A percentile compares a stretch with the other conserved stretches of the same genome.
phyloP scores from a whole-genome alignment of 2,329 filamentous ascomycete genomes.

The Alternaria panax region DNA sequence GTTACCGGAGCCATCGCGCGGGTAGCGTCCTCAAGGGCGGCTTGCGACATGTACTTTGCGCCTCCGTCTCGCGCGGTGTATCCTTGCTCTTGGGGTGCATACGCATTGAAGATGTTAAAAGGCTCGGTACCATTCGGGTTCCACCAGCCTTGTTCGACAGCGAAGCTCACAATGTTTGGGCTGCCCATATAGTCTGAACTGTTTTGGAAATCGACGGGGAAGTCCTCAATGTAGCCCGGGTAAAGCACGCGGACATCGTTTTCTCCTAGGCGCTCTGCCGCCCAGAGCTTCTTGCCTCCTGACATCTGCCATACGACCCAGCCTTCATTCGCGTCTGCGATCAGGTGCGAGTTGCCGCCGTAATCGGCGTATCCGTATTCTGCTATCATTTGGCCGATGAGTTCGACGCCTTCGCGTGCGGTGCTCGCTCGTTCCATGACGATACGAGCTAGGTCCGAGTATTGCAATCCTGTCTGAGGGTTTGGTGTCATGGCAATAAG shows the following conservation, averaged over 20 bases:
- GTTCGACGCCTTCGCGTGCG: constrained; percentile 53
- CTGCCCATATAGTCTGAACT: constrained; percentile 44
- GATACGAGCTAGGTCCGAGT: constrained; percentile 52
- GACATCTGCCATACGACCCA: constrained; percentile 49
- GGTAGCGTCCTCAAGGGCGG: constrained; percentile 46
- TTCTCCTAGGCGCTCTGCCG: constrained; percentile 43
- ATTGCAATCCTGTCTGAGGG: constrained; percentile 53
- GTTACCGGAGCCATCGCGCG: constrained; percentile 57
- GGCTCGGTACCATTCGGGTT: constrained; percentile 39
- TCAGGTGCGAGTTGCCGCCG: constrained; percentile 55
- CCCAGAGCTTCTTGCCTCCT: constrained; percentile 46
- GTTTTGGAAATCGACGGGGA: constrained; percentile 42
- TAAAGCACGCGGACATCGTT: constrained; percentile 46
- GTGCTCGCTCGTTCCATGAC: constrained; percentile 53
- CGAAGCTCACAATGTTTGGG: constrained; percentile 46
- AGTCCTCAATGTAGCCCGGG: constrained; percentile 49
- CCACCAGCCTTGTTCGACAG: constrained; percentile 48
- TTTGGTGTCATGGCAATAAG: constrained; percentile 53
- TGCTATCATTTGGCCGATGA: constrained; percentile 52
- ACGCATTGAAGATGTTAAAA: constrained; percentile 50
- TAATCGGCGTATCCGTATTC: constrained; percentile 54
- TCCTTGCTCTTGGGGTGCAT: constrained; percentile 37
- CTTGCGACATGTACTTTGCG: constrained; percentile 50
- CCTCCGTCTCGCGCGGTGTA: constrained; percentile 45
- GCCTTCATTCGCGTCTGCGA: constrained; percentile 50